Percentiles rank a stretch among this genome's conserved stretches.
These are phyloP conservation scores for Heliamphora exappendiculata DNA, from an alignment of 148 eudicot species.

Conservation along the genomic window DNA sequence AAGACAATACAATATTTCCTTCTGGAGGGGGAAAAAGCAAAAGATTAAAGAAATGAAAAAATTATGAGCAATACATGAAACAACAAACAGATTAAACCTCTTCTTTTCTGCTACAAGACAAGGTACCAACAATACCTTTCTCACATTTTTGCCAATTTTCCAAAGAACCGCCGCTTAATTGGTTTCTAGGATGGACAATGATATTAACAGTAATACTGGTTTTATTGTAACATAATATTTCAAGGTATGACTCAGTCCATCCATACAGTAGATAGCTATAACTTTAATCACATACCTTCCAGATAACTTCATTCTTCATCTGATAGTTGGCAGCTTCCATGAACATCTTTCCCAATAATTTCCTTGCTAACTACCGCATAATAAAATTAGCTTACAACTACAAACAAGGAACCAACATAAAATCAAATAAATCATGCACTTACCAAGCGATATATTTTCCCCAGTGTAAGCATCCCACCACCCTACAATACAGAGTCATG, in stretches of 20 bases:
- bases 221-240: not conserved
- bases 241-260: not conserved
- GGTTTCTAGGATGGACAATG: not conserved
- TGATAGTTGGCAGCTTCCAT: conserved; percentile 68
- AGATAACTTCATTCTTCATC: conserved; percentile 48
- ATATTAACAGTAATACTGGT: not conserved
- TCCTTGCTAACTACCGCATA: conserved; percentile 40
- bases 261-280: not conserved
- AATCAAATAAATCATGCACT: conserved; percentile 12
- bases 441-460: conserved; percentile 40
- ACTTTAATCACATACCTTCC: conserved; percentile 37
- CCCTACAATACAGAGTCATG: conserved; percentile 29
- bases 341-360: conserved; percentile 47
- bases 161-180: not conserved
- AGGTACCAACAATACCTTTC: not conserved
- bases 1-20: not conserved
- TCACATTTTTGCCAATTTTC: not conserved
- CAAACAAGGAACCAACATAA: conserved; percentile 4
- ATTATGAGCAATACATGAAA: not conserved
- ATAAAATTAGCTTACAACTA: conserved; percentile 1
- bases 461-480: conserved; percentile 46
- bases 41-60: not conserved
- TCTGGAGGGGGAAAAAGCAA: not conserved
- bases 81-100: not conserved
- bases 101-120: not conserved